These are phyloP conservation scores for Ophiocordyceps camponoti-leonardi DNA, from an alignment of 2,329 filamentous ascomycete genomes.

Conservation along the genomic window DNA sequence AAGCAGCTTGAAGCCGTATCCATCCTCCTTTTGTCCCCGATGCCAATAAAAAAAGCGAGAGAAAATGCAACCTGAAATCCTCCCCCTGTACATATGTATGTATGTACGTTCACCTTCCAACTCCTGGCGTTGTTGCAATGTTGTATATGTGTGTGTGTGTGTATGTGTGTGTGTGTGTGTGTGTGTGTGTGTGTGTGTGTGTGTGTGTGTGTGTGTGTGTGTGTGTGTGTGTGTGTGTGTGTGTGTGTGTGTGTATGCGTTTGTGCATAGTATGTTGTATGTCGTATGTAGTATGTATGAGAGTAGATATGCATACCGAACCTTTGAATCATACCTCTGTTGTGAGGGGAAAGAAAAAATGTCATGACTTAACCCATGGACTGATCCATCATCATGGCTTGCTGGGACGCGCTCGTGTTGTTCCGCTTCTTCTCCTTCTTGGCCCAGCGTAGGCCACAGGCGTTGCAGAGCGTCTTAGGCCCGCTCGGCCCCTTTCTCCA, in stretches of 20 bases:
- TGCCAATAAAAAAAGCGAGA: constrained; percentile 1
- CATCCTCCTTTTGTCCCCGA: background rate
- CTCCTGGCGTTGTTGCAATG: background rate
- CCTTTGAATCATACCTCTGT: too few relatives aligned
- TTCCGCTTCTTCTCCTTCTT: constrained; percentile 65
- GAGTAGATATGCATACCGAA: background rate
- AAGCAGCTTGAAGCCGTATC: background rate
- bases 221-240: too few relatives aligned
- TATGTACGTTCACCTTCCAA: background rate
- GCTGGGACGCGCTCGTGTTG: constrained; percentile 6
- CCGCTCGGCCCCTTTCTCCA: constrained; percentile 90
- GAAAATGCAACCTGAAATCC: background rate
- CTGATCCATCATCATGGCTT: background rate
- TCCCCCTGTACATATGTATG: background rate
- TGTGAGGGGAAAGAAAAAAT: too few relatives aligned
- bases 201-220: too few relatives aligned
- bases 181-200: too few relatives aligned
- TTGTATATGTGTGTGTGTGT: too few relatives aligned
- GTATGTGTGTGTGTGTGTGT: too few relatives aligned
- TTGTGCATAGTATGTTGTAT: background rate
- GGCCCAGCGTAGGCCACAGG: constrained; percentile 63
- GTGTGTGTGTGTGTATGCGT: too few relatives aligned
- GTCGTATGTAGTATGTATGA: too few relatives aligned
- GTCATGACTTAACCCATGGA: background rate
- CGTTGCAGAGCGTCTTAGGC: constrained; percentile 90